Conservation (phyloP, 2,329 filamentous ascomycete species). For the Neonectria faginata region DNA sequence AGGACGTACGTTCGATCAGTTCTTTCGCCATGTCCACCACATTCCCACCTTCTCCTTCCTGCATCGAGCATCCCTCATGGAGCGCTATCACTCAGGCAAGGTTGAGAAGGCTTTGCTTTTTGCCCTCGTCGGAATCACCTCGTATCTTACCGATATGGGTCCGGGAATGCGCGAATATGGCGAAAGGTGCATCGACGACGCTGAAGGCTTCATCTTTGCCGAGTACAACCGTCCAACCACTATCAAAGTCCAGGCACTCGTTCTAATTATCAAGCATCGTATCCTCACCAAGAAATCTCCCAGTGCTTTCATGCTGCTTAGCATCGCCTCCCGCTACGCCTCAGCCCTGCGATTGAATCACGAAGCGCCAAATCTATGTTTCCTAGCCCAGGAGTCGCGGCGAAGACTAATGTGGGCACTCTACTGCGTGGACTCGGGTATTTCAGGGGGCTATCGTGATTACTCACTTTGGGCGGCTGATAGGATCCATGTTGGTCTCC, state of each 20-base stretch:
- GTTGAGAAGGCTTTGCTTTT: conserved; percentile 66
- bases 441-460: conserved; percentile 58
- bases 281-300: conserved; percentile 58
- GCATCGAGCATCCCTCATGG: conserved; percentile 70
- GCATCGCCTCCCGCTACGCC: conserved; percentile 57
- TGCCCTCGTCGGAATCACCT: conserved; percentile 67
- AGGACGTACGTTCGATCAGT: conserved; percentile 65
- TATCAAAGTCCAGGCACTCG: conserved; percentile 64
- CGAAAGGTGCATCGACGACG: conserved; percentile 65
- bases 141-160: conserved; percentile 66
- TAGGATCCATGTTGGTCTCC: conserved; percentile 56
- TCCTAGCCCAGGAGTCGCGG: conserved; percentile 57
- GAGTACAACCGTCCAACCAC: conserved; percentile 68
- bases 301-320: conserved; percentile 59
- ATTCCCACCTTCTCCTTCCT: conserved; percentile 70
- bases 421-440: conserved; percentile 57
- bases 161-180: conserved; percentile 64
- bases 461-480: conserved; percentile 59
- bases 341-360: conserved; percentile 58
- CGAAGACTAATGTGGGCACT: conserved; percentile 59
- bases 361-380: conserved; percentile 55
- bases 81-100: conserved; percentile 67
- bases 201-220: conserved; percentile 63
- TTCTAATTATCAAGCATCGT: conserved; percentile 59
- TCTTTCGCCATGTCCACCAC: conserved; percentile 70